A percentile compares a stretch with the other conserved stretches of the same genome.
Evolutionary conservation across 169 alveolate genomes (phyloP).

Genomic region (Amoebophrya sp.): DNA sequence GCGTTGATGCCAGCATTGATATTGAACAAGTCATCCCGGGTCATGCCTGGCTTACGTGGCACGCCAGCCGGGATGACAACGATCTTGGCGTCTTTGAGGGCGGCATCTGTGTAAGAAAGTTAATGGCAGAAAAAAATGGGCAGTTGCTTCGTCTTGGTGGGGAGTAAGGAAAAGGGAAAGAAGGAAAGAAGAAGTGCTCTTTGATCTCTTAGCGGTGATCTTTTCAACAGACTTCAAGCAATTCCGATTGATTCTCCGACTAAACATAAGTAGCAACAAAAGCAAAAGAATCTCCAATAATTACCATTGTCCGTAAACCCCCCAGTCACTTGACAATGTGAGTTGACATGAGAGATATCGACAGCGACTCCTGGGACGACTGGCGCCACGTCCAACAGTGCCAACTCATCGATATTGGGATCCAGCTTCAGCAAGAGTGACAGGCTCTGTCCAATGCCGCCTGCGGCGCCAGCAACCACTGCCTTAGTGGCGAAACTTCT

Average conservation of each 20-base stretch:
- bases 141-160: too few species aligned
- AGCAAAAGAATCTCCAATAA: background rate
- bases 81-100: background rate
- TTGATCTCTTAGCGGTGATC: too few species aligned
- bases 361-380: conserved; percentile 33
- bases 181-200: too few species aligned
- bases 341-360: conserved; percentile 30
- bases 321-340: conserved; percentile 23
- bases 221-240: too few species aligned
- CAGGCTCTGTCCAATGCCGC: conserved; percentile 32
- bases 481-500: conserved; percentile 27
- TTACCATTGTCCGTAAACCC: background rate
- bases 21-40: conserved; percentile 62
- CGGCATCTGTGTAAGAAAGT: too few species aligned
- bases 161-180: too few species aligned
- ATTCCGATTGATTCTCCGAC: too few species aligned
- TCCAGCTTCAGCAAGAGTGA: conserved; percentile 29
- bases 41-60: conserved; percentile 70
- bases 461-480: conserved; percentile 30
- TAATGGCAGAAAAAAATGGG: too few species aligned
- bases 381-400: conserved; percentile 31
- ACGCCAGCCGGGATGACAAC: conserved; percentile 55
- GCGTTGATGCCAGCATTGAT: conserved; percentile 58
- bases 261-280: background rate
- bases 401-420: conserved; percentile 22